Evolutionary conservation across 345 rosid species (phyloP), one percentile per base, ranked within the genome.

Genomic region (Bretschneidera sinensis): DNA sequence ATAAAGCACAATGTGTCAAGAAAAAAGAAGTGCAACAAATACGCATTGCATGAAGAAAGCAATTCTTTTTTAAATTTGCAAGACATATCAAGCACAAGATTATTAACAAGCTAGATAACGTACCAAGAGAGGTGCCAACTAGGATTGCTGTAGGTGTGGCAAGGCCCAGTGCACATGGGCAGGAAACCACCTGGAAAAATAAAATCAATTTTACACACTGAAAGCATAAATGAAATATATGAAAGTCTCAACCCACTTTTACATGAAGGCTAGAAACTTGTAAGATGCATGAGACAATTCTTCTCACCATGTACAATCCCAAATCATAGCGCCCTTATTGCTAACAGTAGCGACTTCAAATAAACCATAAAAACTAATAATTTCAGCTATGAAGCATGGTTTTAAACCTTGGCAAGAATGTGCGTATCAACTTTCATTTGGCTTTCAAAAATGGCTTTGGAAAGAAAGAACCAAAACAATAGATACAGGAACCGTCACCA

Each of bases 81-180:
- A 20, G 19, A 19, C 51, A 51, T 21, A 48, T 55, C 43, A 28
- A 43, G 57, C 47, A 24, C 60, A 59, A 62, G 51, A 58, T 24
- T 64, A 70, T 48, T 18, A 65, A 52, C 55, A 71, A 43, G 64
- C 65, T 49, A 49, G 58, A 68, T 57, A 60, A 23, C 59, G 43
- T 87, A 92, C 97, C 96, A 74, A 89, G 96, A 61, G 92, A 92
- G 48, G 97, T 92, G 83, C 98, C 98, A 56, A 92, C 94, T 64
- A 92, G 67, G 74, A 92, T 89, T 67, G 98, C 98, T 4, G 98
- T 89, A 47, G 98, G 98, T 53, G 98, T 87, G 65, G 98, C 98
- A 59, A 92, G 97, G 57, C 98, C 98, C 74, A 92, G 78, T 50
- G 97, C 98, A 72, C 96, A 85, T 24, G 98, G 98, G 73, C 98